phyloP scores from a whole-genome alignment of 1,139 yeast species.

The Debaryomycetaceae sp. region DNA sequence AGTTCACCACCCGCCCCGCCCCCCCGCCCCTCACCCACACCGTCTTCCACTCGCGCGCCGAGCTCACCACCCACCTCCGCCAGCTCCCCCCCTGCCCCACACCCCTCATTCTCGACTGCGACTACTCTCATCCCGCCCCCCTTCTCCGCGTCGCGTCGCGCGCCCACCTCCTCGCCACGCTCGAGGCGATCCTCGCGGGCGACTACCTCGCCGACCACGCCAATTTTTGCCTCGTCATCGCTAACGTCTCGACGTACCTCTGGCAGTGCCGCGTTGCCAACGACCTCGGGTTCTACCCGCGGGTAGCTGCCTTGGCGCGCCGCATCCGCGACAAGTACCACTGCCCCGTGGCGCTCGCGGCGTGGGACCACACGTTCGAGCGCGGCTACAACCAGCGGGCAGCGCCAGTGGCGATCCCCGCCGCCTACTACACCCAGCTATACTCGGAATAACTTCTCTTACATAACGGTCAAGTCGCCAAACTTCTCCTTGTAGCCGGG shows the following conservation, averaged over 20 bases:
- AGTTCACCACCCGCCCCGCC: conserved; percentile 2
- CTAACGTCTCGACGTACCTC: conserved; percentile 26
- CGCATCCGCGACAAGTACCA: conserved; percentile 16
- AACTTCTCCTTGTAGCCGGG: conserved; percentile 98
- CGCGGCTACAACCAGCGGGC: conserved; percentile 23
- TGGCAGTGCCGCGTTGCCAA: conserved; percentile 25
- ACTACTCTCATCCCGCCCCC: too few relatives aligned
- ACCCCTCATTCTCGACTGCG: too few relatives aligned
- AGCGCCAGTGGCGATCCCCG: too few relatives aligned
- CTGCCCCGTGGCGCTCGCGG: conserved; percentile 29
- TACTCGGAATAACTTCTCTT: conserved; percentile 19
- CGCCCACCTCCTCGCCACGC: too few relatives aligned
- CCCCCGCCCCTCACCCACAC: too few relatives aligned
- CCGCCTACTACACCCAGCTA: neutral
- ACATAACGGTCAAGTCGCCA: conserved; percentile 94
- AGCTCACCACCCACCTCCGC: too few relatives aligned
- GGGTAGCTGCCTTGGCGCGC: conserved; percentile 13
- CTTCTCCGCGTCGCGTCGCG: too few relatives aligned
- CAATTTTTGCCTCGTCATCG: conserved; percentile 15
- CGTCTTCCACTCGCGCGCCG: too few relatives aligned
- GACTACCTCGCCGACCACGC: conserved; percentile 1
- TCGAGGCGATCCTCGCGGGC: too few relatives aligned
- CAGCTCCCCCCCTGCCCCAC: too few relatives aligned
- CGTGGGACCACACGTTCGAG: conserved; percentile 31
- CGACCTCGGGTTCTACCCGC: conserved; percentile 15